Evolutionary conservation across 768 basidiomycete species (phyloP).

Genomic region (Lactarius indigo): DNA sequence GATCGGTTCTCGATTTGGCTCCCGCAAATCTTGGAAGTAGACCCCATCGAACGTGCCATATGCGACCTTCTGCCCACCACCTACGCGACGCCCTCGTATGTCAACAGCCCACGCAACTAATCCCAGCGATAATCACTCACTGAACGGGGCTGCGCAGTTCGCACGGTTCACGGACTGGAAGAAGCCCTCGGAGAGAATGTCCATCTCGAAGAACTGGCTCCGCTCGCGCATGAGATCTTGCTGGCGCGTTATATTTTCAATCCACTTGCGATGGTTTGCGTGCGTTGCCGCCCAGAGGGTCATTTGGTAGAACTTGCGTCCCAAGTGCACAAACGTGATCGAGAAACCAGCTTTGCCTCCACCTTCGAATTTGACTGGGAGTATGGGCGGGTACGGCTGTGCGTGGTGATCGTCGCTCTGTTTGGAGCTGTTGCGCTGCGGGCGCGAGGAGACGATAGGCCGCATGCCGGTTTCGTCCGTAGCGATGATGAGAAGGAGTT

Average conservation of each 20-base stretch:
- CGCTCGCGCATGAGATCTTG: constrained; percentile 81
- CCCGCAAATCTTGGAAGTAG: constrained; percentile 85
- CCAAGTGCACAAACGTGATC: constrained; percentile 92
- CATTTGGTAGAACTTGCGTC: constrained; percentile 87
- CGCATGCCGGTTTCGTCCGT: constrained; percentile 55
- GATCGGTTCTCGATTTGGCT: constrained; percentile 73
- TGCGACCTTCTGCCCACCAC: constrained; percentile 76
- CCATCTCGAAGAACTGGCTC: constrained; percentile 82
- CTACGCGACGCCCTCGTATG: constrained; percentile 38
- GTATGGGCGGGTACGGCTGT: constrained; percentile 42
- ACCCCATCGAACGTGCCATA: constrained; percentile 99
- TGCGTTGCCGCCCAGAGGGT: constrained; percentile 89
- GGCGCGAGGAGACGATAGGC: constrained; percentile 33
- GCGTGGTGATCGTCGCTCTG: constrained; percentile 35
- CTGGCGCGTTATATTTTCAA: constrained; percentile 87
- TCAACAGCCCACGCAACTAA: neutral
- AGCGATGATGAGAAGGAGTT: constrained; percentile 79
- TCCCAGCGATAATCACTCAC: constrained; percentile 48
- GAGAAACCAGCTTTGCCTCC: constrained; percentile 81
- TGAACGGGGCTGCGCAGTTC: constrained; percentile 84
- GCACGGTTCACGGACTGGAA: constrained; percentile 83
- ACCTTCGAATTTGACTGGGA: constrained; percentile 45
- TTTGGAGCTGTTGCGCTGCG: constrained; percentile 41
- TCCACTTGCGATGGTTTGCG: constrained; percentile 87
- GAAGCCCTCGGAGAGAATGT: constrained; percentile 82